Evolutionary conservation across 2,329 filamentous ascomycete genomes (phyloP).

Genomic region (Pestalotiopsis fici): DNA sequence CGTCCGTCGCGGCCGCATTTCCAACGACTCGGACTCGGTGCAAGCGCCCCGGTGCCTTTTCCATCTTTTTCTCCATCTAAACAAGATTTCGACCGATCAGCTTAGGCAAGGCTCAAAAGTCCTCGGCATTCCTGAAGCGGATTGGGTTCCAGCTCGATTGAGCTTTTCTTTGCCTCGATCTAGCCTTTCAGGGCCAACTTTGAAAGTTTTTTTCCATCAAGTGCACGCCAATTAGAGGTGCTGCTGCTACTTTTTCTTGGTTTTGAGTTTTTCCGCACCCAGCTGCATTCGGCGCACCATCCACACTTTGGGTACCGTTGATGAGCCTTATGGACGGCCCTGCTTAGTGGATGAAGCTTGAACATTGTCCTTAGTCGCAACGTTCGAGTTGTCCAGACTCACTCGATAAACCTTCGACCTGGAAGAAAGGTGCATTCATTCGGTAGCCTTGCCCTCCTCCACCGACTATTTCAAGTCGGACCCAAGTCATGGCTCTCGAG

Average conservation of each 20-base stretch:
- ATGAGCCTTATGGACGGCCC: not conserved
- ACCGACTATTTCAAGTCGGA: not conserved
- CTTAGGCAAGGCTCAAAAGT: not conserved
- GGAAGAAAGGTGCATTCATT: not conserved
- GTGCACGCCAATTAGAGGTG: no score
- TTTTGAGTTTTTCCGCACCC: not conserved
- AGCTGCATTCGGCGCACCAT: not conserved
- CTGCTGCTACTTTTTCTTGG: not conserved
- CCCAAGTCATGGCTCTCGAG: constrained; percentile 53
- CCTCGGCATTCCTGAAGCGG: not conserved
- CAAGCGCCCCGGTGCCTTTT: no score
- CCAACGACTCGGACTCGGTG: not conserved
- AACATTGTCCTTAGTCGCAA: not conserved
- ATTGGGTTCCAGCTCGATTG: not conserved
- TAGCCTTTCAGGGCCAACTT: not conserved
- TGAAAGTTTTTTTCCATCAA: no score
- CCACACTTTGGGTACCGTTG: no score
- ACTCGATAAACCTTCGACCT: not conserved
- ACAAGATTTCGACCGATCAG: not conserved
- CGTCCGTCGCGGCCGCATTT: not conserved
- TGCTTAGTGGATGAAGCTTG: not conserved
- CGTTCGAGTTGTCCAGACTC: not conserved
- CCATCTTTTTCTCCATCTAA: not conserved
- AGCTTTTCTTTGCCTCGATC: not conserved
- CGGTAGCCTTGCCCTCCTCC: not conserved